Conservation (phyloP, 1,284 basidiomycete species). For the Amylostereum chailletii region DNA sequence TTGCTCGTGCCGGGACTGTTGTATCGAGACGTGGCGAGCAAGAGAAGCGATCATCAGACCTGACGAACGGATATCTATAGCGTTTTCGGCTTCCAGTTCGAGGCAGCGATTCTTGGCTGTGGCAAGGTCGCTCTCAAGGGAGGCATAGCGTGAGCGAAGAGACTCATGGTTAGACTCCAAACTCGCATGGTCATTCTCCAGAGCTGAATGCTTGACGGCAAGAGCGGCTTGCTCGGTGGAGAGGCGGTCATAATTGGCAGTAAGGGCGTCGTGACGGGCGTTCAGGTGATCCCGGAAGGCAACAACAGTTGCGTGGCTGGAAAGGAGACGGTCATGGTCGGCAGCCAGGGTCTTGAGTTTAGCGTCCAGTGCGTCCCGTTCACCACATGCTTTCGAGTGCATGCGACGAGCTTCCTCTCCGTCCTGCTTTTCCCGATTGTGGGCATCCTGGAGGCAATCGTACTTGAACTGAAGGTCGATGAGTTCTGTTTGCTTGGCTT, state of each 20-base stretch:
- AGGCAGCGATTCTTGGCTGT: neutral
- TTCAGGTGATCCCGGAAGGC: too few species aligned
- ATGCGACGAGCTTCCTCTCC: too few species aligned
- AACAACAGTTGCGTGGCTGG: neutral
- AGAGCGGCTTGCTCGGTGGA: too few species aligned
- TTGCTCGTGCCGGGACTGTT: conserved; percentile 1
- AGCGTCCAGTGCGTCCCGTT: neutral
- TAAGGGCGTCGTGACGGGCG: too few species aligned
- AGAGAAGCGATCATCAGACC: conserved; percentile 3
- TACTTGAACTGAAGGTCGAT: neutral
- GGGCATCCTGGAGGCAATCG: conserved; percentile 5
- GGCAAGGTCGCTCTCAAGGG: neutral
- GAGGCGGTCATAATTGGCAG: too few species aligned
- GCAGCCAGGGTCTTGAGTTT: conserved; percentile 2
- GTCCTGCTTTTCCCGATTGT: neutral
- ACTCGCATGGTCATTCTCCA: too few species aligned
- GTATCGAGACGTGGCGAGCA: neutral
- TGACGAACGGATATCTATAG: neutral
- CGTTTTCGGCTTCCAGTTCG: neutral
- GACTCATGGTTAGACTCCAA: neutral
- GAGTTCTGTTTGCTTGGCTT: neutral
- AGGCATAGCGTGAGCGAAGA: neutral
- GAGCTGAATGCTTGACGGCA: too few species aligned
- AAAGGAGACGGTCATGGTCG: conserved; percentile 1
- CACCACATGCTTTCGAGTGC: too few species aligned